Percentiles rank a stretch among this genome's conserved stretches.
These are phyloP conservation scores for Backusella luteola DNA, from an alignment of 192 early-diverging fungal species.

Conservation along the genomic window DNA sequence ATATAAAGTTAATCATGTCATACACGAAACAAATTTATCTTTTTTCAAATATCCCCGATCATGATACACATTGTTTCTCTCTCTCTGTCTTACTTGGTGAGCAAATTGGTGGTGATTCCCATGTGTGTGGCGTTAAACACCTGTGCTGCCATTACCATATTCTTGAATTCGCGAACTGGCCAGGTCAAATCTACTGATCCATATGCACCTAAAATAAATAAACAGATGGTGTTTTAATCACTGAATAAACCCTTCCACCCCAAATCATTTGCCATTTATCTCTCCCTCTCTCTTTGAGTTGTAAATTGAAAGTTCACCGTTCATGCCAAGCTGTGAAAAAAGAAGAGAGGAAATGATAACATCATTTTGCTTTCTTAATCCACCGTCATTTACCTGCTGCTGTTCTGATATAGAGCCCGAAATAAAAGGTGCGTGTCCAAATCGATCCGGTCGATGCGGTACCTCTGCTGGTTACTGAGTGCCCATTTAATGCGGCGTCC, in stretches of 20 bases:
- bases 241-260: no score
- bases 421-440: slow-evolving; percentile 18
- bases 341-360: background rate
- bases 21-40: background rate
- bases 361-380: background rate
- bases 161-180: background rate
- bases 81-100: background rate
- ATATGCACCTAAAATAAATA: background rate
- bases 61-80: background rate
- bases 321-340: background rate
- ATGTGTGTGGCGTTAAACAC: background rate
- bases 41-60: background rate
- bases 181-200: background rate
- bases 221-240: background rate
- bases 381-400: slow-evolving; percentile 2
- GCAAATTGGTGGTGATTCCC: background rate
- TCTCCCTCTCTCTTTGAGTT: background rate
- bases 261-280: background rate
- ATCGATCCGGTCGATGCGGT: background rate
- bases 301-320: background rate
- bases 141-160: background rate
- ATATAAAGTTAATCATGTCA: background rate
- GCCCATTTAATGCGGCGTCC: background rate
- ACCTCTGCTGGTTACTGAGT: background rate
- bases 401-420: slow-evolving; percentile 20